Percentiles rank a stretch among this genome's conserved stretches.
These are phyloP conservation scores for Lachnellula arida DNA, from an alignment of 2,329 filamentous ascomycete genomes.

Conservation along the genomic window DNA sequence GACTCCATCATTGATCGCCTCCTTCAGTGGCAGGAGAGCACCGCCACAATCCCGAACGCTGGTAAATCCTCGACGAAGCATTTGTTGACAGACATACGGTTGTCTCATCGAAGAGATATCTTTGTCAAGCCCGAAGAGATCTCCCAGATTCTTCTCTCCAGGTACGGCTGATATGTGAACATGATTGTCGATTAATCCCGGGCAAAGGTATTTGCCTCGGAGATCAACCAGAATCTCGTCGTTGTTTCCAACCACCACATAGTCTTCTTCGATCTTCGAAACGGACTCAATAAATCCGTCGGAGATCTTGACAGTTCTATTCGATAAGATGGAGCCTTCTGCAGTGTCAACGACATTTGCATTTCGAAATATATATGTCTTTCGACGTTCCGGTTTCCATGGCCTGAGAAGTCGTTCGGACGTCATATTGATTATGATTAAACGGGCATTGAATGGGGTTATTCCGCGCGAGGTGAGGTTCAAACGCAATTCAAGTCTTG, in stretches of 20 bases:
- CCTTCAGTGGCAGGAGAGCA: slow-evolving; percentile 48
- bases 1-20: slow-evolving; percentile 52
- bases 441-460: no score
- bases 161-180: slow-evolving; percentile 44
- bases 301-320: slow-evolving; percentile 33
- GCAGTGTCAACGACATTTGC: slow-evolving; percentile 41
- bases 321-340: slow-evolving; percentile 30
- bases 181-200: slow-evolving; percentile 49
- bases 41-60: slow-evolving; percentile 55
- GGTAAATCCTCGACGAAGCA: slow-evolving; percentile 54
- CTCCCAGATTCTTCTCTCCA: slow-evolving; percentile 35
- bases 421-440: neutral
- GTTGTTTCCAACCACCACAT: neutral
- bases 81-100: slow-evolving; percentile 44
- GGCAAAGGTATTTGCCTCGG: slow-evolving; percentile 41
- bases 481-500: no score
- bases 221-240: slow-evolving; percentile 31
- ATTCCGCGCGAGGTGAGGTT: no score
- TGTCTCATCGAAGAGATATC: slow-evolving; percentile 39
- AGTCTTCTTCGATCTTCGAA: neutral
- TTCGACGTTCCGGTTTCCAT: slow-evolving; percentile 1
- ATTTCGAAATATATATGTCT: slow-evolving; percentile 36
- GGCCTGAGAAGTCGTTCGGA: slow-evolving; percentile 1
- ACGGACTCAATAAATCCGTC: slow-evolving; percentile 30
- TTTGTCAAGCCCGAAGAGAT: slow-evolving; percentile 34